Evolutionary conservation across 768 basidiomycete species (phyloP), one percentile per base, ranked within the genome.

Genomic region (Mrakia blollopis): DNA sequence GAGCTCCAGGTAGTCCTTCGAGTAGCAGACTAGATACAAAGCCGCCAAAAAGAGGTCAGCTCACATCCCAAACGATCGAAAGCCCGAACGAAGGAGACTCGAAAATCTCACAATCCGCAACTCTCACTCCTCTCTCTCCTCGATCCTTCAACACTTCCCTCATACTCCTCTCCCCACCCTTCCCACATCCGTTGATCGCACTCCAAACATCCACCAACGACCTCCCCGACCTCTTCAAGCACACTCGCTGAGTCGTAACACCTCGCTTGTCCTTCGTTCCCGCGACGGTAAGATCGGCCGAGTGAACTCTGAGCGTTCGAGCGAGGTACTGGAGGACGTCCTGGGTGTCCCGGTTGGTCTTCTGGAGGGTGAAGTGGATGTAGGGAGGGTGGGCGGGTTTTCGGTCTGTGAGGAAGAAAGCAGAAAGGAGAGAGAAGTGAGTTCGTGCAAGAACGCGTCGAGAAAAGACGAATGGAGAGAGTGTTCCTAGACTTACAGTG

Each of bases 241-340:
- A 83, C 25, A 98, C 93, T 1, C 93, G 89, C 82, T 99, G 97
- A 1, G 92, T 90, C 1, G 97, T 98, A 23, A 98, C 93, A 0
- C 94, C 97, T 47, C 97, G 91, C 82, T 98, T 99, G 85, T 99
- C 97, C 82, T 99, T 99, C 11, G 97, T 99, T 0, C 97, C 97
- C 5, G 94, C 93, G 35, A 94, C 91, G 32, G 90, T 89, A 11
- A 99, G 86, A 81, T 96, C 93, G 83, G 91, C 94, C 70, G 89
- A 83, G 32, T 86, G 88, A 35, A 78, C 60, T 78, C 91, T 90
- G n/a, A 98, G 86, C 41, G 87, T 86, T 21, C 94, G 89, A 25
- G 92, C 86, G 44, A 99, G 85, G 80, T 95, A 87, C 1, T 88
- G 87, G 30, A 99, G 88, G 2, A 93, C 93, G 81, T 98, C 97